A percentile compares a stretch with the other conserved stretches of the same genome.
phyloP scores from a whole-genome alignment of 2,329 filamentous ascomycete genomes.

The Pyrenochaeta sp. region DNA sequence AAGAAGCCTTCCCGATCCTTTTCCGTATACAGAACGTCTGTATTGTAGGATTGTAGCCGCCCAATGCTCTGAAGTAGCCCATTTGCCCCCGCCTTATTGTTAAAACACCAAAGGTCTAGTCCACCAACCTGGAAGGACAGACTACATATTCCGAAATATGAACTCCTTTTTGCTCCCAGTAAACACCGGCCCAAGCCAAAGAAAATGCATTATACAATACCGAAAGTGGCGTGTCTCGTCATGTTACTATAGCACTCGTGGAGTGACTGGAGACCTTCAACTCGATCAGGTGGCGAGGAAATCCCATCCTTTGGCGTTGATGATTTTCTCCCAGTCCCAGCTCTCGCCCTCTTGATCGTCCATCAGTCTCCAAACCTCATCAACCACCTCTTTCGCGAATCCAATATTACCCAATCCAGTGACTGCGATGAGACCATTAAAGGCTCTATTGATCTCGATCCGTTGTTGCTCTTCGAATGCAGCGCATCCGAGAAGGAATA shows the following conservation, averaged over 20 bases:
- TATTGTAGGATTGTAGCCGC: conserved; percentile 19
- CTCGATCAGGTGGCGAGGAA: conserved; percentile 62
- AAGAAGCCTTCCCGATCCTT: conserved; percentile 11
- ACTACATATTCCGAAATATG: conserved; percentile 7
- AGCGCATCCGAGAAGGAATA: conserved; percentile 68
- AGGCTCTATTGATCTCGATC: conserved; percentile 61
- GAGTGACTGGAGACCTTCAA: neutral
- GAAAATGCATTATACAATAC: conserved; percentile 1
- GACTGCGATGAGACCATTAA: conserved; percentile 62
- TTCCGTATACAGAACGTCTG: conserved; percentile 15
- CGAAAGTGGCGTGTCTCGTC: conserved; percentile 8
- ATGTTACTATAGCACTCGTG: neutral
- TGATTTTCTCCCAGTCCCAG: conserved; percentile 71
- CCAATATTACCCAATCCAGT: conserved; percentile 66
- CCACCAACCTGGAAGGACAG: no score
- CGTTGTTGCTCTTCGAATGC: conserved; percentile 64
- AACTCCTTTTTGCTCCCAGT: conserved; percentile 19
- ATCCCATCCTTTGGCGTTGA: conserved; percentile 65
- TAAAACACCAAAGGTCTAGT: no score
- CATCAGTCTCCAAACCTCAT: conserved; percentile 67
- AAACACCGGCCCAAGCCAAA: conserved; percentile 9
- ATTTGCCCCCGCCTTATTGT: neutral
- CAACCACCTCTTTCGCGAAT: conserved; percentile 63
- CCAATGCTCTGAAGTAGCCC: conserved; percentile 21
- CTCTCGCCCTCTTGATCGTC: conserved; percentile 62